Evolutionary conservation across 345 rosid genomes (phyloP).

Genomic region (Populus euphratica): DNA sequence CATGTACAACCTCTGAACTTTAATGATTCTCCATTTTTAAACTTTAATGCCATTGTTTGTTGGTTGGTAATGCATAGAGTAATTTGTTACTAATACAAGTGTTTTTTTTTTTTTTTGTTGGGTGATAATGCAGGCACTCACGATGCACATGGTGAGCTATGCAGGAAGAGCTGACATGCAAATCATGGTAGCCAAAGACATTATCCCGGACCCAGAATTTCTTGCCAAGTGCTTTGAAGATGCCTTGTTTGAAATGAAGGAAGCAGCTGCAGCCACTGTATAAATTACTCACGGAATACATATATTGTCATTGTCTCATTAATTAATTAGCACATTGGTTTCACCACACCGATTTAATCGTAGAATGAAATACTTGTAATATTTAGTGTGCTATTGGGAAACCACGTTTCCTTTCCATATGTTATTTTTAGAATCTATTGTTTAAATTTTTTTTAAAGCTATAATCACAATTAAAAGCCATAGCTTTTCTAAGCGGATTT

Average conservation of each 20-base stretch:
- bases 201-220: conserved; percentile 60
- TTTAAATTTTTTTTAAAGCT: too few relatives aligned
- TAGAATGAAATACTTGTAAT: neutral
- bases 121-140: conserved; percentile 36
- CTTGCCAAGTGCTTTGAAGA: conserved; percentile 58
- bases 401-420: too few relatives aligned
- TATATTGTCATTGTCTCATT: neutral
- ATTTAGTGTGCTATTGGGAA: too few relatives aligned
- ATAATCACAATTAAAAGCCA: too few relatives aligned
- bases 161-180: conserved; percentile 59
- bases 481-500: too few relatives aligned
- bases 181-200: conserved; percentile 57
- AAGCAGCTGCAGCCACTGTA: conserved; percentile 26
- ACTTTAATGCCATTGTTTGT: neutral
- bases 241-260: conserved; percentile 53
- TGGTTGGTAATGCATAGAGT: neutral
- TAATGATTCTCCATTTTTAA: neutral
- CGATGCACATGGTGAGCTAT: conserved; percentile 73
- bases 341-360: neutral
- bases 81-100: neutral
- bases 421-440: too few relatives aligned
- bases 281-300: neutral
- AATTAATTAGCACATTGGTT: neutral
- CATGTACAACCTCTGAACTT: conserved; percentile 32
- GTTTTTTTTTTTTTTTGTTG: neutral